A percentile compares a stretch with the other conserved stretches of the same genome.
Conservation (phyloP, 2,329 filamentous ascomycete genomes). For the Aspergillus glaucus region DNA sequence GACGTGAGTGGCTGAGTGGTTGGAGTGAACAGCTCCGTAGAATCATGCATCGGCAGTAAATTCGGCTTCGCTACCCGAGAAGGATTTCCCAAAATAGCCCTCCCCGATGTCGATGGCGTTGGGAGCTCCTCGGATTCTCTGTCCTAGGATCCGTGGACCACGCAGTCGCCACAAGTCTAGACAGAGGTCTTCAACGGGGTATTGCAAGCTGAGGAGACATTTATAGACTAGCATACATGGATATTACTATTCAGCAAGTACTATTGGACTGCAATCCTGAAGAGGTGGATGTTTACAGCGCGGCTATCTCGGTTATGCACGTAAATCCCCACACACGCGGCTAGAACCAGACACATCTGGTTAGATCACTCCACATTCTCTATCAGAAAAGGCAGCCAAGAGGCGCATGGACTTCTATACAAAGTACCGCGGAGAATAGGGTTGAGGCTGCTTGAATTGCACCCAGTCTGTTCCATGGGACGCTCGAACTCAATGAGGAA, state of each 20-base stretch:
- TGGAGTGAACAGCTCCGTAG: too few species aligned
- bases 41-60: too few species aligned
- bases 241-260: neutral
- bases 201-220: too few species aligned
- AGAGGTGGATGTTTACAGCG: neutral
- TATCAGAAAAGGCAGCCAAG: neutral
- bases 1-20: too few species aligned
- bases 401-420: neutral
- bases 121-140: too few species aligned
- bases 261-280: neutral
- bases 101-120: too few species aligned
- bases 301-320: neutral
- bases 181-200: too few species aligned
- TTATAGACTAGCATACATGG: too few species aligned
- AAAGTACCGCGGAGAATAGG: neutral
- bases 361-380: neutral
- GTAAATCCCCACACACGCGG: neutral
- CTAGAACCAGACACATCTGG: neutral
- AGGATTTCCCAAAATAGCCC: too few species aligned
- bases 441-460: neutral
- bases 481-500: neutral
- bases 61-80: too few species aligned
- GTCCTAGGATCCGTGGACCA: too few species aligned
- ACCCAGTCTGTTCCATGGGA: neutral
- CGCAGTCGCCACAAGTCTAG: too few species aligned